These are phyloP conservation scores for Diaporthe vaccinii DNA, from an alignment of 2,329 filamentous ascomycete genomes.

Conservation along the genomic window DNA sequence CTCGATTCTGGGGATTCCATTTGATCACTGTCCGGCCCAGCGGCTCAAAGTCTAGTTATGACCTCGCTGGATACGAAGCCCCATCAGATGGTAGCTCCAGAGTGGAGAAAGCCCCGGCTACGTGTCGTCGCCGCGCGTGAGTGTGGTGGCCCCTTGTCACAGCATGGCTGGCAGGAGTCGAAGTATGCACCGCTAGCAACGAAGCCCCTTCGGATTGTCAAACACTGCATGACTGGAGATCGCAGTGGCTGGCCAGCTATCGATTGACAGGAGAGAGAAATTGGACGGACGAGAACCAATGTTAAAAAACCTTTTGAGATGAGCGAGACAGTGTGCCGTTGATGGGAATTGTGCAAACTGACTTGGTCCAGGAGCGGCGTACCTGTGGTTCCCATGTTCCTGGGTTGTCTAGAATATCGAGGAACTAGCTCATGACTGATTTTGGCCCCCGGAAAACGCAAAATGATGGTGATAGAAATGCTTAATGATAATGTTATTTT, in stretches of 20 bases:
- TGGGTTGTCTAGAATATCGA: neutral
- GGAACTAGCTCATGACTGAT: neutral
- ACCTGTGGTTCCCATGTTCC: neutral
- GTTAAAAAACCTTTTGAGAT: neutral
- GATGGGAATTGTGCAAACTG: neutral
- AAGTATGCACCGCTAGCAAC: neutral
- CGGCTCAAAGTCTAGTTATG: neutral
- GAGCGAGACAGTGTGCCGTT: neutral
- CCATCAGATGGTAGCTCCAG: neutral
- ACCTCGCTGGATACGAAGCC: neutral
- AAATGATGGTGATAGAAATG: conserved; percentile 6
- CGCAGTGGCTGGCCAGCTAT: neutral
- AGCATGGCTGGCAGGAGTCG: neutral
- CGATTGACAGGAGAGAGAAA: neutral
- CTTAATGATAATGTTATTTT: conserved; percentile 13
- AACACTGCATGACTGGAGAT: neutral
- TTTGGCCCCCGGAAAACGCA: neutral
- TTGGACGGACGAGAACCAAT: neutral
- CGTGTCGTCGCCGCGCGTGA: neutral
- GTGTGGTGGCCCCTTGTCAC: neutral
- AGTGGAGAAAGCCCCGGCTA: no score
- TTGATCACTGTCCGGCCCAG: neutral
- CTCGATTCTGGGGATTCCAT: neutral
- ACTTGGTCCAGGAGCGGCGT: neutral
- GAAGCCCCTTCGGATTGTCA: neutral